These are phyloP conservation scores for Mycena albidolilacea DNA, from an alignment of 768 basidiomycete species.

Conservation along the genomic window DNA sequence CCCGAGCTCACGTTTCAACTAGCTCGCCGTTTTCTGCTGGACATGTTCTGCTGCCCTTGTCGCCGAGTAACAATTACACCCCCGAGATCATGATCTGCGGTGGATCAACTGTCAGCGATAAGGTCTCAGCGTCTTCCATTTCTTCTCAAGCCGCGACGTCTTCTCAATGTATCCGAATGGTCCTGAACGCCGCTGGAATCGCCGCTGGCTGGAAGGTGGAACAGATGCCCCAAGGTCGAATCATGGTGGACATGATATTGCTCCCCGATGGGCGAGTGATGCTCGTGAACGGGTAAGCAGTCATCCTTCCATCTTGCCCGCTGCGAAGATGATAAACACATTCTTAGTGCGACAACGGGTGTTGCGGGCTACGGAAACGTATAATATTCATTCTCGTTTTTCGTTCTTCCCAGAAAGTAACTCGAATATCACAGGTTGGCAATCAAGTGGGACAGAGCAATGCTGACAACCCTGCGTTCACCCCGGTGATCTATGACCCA, in stretches of 20 bases:
- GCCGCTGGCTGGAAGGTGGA: constrained; percentile 63
- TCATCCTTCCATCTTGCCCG: not conserved
- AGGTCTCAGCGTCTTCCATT: constrained; percentile 45
- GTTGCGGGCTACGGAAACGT: constrained; percentile 57
- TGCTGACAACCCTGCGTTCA: constrained; percentile 53
- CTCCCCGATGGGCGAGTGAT: constrained; percentile 59
- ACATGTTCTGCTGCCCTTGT: constrained; percentile 55
- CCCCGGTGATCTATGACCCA: constrained; percentile 53
- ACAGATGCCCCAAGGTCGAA: constrained; percentile 56
- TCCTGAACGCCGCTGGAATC: constrained; percentile 58
- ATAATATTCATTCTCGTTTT: not conserved
- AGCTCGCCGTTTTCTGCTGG: constrained; percentile 56
- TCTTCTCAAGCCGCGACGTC: constrained; percentile 59
- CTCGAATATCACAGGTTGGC: constrained; percentile 40
- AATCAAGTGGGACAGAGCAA: constrained; percentile 55
- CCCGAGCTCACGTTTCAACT: not conserved
- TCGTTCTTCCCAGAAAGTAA: not conserved
- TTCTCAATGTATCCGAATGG: constrained; percentile 59
- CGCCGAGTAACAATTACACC: constrained; percentile 54
- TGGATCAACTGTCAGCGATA: constrained; percentile 54
- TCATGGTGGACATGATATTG: constrained; percentile 55
- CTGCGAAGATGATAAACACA: not conserved
- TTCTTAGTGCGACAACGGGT: constrained; percentile 50
- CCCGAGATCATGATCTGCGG: constrained; percentile 66
- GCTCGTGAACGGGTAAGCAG: constrained; percentile 55